Evolutionary conservation across 169 alveolate species (phyloP), one percentile per base, ranked within the genome.

Genomic region (Plasmodium reichenowi): DNA sequence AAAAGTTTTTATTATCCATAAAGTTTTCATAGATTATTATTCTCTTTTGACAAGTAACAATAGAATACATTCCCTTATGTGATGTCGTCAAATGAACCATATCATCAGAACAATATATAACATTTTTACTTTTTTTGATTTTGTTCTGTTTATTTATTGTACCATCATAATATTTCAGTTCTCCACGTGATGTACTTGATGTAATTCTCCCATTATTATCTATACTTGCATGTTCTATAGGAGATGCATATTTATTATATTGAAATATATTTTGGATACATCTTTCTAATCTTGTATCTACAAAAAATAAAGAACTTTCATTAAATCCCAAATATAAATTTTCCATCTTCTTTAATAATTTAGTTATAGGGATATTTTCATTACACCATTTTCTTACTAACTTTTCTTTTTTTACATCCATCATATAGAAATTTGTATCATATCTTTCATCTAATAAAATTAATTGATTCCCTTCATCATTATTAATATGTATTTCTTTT

Each of bases 101-200:
- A 22, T 78, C 89, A 64, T 78, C 68, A 4, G 89, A 15, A 52
- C 89, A 64, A 26, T 52, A 13, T 3, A 78, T 10, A 5, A 43
- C 58, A 24, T 78, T 78, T 67, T 78, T 78, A 32, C 89, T 54
- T 58, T 67, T 78, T 59, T 78, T 78, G 13, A 78, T 67, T 47
- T 54, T 29, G 68, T 78, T 45, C 52, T 29, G n/a, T 50, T 78
- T 78, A 67, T 78, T 78, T 78, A 66, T 48, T 78, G 66, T 67
- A 24, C 89, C 89, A 78, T 78, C 89, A 24, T 66, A 78, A 78
- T 78, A 78, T 78, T 78, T 78, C 29, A 78, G 20, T 58, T 78
- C 89, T 3, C 89, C 89, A 3, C 24, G 26, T 10, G 78, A 50
- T 29, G 66, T 78, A 17, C 58, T 66, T 43, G 66, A 47, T 2